Evolutionary conservation across 139 green algal species (phyloP).

Genomic region (Chlorella vulgaris): DNA sequence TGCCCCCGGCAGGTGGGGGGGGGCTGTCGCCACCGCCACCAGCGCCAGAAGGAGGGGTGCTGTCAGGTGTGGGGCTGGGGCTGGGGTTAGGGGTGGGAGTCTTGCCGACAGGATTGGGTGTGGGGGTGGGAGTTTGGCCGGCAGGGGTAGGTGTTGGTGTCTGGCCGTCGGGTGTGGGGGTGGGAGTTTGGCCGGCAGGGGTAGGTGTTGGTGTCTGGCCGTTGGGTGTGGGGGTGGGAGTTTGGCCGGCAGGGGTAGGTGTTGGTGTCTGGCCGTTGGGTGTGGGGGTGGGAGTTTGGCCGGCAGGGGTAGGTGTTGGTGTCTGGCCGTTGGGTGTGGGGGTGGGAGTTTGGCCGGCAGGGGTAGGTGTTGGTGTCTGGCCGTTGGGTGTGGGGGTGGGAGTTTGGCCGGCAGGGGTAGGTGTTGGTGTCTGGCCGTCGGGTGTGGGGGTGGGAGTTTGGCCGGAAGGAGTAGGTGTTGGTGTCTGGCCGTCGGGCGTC

Average conservation of each 20-base stretch:
- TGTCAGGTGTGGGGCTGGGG: not conserved
- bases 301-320: no score
- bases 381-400: not conserved
- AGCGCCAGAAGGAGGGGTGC: not conserved
- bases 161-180: not conserved
- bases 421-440: no score
- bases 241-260: not conserved
- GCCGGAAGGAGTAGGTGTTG: no score
- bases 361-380: not conserved
- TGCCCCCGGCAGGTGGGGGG: not conserved
- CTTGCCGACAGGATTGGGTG: not conserved
- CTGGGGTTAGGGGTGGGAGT: not conserved
- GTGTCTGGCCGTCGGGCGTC: no score
- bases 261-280: not conserved
- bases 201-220: no score
- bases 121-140: not conserved
- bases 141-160: not conserved
- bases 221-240: not conserved
- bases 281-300: not conserved
- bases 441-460: no score
- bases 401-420: not conserved
- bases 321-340: not conserved
- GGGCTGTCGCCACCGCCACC: not conserved
- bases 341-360: not conserved
- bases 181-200: not conserved